phyloP scores from a whole-genome alignment of 225 moss, liverwort and hornwort species.

The Sphagnum contortum region DNA sequence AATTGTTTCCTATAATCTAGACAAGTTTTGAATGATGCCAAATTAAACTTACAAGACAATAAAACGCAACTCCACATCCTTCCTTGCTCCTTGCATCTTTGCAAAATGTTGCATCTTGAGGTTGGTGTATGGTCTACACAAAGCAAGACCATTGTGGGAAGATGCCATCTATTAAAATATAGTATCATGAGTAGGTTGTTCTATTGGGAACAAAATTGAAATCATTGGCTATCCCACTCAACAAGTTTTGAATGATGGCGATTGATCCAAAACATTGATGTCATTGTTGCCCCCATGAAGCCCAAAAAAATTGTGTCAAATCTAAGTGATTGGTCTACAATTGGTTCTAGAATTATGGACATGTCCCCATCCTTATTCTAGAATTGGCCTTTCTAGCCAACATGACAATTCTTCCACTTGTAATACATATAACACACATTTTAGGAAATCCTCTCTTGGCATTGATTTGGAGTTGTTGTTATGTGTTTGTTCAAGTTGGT shows the following conservation, averaged over 20 bases:
- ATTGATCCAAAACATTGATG: conserved; percentile 2
- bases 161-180: conserved; percentile 1
- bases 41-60: neutral
- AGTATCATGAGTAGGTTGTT: neutral
- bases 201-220: neutral
- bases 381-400: neutral
- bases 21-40: conserved; percentile 1
- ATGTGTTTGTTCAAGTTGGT: neutral
- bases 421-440: conserved; percentile 3
- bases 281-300: conserved; percentile 2
- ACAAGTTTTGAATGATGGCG: neutral
- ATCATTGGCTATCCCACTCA: neutral
- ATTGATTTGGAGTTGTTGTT: conserved; percentile 1
- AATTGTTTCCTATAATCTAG: neutral
- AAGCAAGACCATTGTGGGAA: neutral
- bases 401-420: neutral
- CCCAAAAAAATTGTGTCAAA: neutral
- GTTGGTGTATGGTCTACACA: neutral
- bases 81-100: neutral
- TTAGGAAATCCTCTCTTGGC: neutral
- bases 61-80: neutral
- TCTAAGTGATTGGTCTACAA: neutral
- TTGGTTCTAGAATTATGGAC: no score
- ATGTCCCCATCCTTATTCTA: neutral
- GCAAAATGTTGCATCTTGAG: neutral